Conservation (phyloP, 768 basidiomycete genomes). For the Harrya chromipes region DNA sequence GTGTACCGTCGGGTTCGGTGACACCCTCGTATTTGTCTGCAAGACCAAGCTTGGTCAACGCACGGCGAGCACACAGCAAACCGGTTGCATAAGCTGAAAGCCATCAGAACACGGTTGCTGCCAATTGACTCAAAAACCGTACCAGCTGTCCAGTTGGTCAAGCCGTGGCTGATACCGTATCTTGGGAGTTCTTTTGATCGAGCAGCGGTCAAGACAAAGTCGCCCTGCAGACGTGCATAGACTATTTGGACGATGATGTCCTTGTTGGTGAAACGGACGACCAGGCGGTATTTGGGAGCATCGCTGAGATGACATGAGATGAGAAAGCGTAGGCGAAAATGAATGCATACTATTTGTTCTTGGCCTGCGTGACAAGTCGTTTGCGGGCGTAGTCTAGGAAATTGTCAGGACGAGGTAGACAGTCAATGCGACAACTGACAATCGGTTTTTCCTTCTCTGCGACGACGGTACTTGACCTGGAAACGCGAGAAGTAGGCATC, state of each 20-base stretch:
- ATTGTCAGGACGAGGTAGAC: constrained; percentile 6
- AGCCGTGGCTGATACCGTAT: constrained; percentile 97
- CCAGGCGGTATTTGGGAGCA: constrained; percentile 96
- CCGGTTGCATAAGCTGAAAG: constrained; percentile 90
- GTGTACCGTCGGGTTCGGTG: constrained; percentile 83
- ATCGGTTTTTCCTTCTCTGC: constrained; percentile 98
- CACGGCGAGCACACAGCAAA: constrained; percentile 91
- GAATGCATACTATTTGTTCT: constrained; percentile 90
- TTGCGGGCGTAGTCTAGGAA: constrained; percentile 91
- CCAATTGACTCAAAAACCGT: constrained; percentile 14
- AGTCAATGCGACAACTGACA: constrained; percentile 49
- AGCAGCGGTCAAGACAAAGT: constrained; percentile 88
- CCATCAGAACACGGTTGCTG: background rate
- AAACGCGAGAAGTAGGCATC: constrained; percentile 97
- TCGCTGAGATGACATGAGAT: constrained; percentile 49
- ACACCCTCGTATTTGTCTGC: constrained; percentile 98
- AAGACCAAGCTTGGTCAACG: constrained; percentile 90
- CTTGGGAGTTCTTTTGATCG: constrained; percentile 88
- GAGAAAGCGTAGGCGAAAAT: background rate
- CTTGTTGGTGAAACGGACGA: constrained; percentile 98
- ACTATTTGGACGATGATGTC: constrained; percentile 93
- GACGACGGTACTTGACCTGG: constrained; percentile 97
- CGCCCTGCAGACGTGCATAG: constrained; percentile 97
- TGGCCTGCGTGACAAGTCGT: constrained; percentile 94
- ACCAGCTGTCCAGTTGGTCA: constrained; percentile 99